Evolutionary conservation across 805 yeast genomes (phyloP), one percentile per base, ranked within the genome.

Genomic region (Dipodascus albidus): DNA sequence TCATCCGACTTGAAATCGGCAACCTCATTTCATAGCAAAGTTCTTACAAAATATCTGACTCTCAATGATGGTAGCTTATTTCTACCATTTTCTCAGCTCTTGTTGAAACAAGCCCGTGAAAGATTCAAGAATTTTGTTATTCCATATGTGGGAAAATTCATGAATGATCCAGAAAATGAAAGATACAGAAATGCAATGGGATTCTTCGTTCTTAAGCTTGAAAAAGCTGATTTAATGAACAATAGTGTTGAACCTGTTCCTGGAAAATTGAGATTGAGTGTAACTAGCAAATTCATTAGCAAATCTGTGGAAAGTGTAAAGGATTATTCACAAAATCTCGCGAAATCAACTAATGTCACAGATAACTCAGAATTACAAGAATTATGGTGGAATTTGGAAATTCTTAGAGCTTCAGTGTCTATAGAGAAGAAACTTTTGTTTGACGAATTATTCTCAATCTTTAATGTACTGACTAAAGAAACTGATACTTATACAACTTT

Each of bases 1-100:
- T 56, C 44, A 20, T 53, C 66, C 1, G 63, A 59, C 23, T 58
- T 63, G 33, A 56, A 52, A 1, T 47, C 56, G 2, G 55, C 59
- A 1, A 47, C 60, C 3, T 57, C 54, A 50, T 53, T 53, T 48
- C 56, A 51, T 21, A 49, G 24, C 3, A 42, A 50, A 48, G 22
- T 59, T 2, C 35, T 53, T 15, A 33, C 23, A 11, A 19, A 15
- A 38, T 20, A 51, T 11, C 33, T 52, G 23, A 33, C 41, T n/a
- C 38, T 44, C 1, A n/a, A 38, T 1, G 56, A 50, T 11, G 44
- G 44, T 14, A 22, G 35, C 22, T 21, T 31, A 17, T 52, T 72
- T 15, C 55, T 65, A 2, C 55, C 59, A 17, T 54, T 62, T 31
- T 55, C 55, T 51, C 47, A 53, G 19, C n/a, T 50, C n/a, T 49